Evolutionary conservation across 2,329 filamentous ascomycete genomes (phyloP), one percentile per base, ranked within the genome.

Genomic region (Cadophora malorum): DNA sequence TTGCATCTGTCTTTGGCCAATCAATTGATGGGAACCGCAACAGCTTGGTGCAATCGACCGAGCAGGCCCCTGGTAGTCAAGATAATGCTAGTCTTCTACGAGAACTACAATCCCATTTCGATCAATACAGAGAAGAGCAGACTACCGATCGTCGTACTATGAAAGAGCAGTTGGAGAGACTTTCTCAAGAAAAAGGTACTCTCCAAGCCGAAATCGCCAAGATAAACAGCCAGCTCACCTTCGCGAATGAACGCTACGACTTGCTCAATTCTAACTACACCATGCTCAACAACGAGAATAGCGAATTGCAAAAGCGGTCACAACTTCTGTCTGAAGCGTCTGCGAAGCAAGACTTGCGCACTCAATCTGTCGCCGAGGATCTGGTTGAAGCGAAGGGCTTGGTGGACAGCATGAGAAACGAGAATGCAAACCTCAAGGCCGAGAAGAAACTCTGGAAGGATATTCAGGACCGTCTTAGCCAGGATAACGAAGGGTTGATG

Each of bases 381-480:
- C 85, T 98, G 6, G 89, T 98, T 10, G 96, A 97, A 78, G 90
- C 91, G 5, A 91, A 90, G 77, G 91, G 91, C 38, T 81, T 95
- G 63, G 84, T 92, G 3, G 95, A 99, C 76, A 94, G 93, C 76
- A 87, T 97, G 79, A 91, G 94, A 63, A 94, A 93, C 72, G 96
- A 99, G 78, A 93, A 90, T 64, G 90, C 94, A 19, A 97, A 98
- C 76, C 86, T 97, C 41, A 97, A 97, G 79, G 94, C 95, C 0
- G 95, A 98, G 79, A 97, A 97, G 81, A 91, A 93, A 47, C 84
- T 99, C 10, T 97, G 92, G 91, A 97, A 96, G 81, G 93, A 91
- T 66, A 97, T 97, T 41, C 94, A 98, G 78, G 90, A 92, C 71
- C 90, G 96, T 63, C 84, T 98, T 53, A 91, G 88, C 70, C 93